Evolutionary conservation across 2,329 filamentous ascomycete genomes (phyloP).

Genomic region (Penicillium janthinellum): DNA sequence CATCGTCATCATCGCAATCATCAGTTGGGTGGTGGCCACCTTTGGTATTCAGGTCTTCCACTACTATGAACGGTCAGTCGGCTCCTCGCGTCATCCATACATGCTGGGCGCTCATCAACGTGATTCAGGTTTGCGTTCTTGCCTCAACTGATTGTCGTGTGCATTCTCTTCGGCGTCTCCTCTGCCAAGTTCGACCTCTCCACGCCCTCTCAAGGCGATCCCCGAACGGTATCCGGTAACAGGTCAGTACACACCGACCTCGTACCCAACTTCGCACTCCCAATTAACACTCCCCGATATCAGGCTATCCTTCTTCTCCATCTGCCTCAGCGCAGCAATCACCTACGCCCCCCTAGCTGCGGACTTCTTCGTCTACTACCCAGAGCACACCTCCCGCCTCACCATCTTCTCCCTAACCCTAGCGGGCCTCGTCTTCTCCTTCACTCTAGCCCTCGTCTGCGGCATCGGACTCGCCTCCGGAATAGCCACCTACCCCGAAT

Average conservation of each 20-base stretch:
- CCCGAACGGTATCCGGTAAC: constrained; percentile 55
- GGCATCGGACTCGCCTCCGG: constrained; percentile 66
- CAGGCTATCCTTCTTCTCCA: constrained; percentile 67
- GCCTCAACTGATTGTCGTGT: constrained; percentile 62
- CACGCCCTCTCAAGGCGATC: constrained; percentile 54
- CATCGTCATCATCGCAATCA: constrained; percentile 65
- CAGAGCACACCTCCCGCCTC: constrained; percentile 53
- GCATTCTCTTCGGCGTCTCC: constrained; percentile 63
- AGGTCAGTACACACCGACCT: constrained; percentile 26
- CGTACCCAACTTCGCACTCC: too few species aligned
- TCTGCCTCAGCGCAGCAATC: constrained; percentile 66
- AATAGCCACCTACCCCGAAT: constrained; percentile 54
- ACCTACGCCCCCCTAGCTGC: constrained; percentile 65
- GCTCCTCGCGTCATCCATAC: neutral
- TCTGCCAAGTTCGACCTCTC: constrained; percentile 61
- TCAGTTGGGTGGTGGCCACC: constrained; percentile 65
- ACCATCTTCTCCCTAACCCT: constrained; percentile 61
- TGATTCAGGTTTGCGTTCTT: constrained; percentile 60
- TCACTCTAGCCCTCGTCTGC: constrained; percentile 62
- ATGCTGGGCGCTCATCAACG: neutral
- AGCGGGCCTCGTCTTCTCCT: constrained; percentile 58
- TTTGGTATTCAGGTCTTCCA: constrained; percentile 71
- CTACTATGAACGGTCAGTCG: constrained; percentile 61
- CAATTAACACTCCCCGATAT: neutral
- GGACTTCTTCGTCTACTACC: constrained; percentile 70